Evolutionary conservation across 129 eudicot species (phyloP).

Genomic region (Escallonia rubra): DNA sequence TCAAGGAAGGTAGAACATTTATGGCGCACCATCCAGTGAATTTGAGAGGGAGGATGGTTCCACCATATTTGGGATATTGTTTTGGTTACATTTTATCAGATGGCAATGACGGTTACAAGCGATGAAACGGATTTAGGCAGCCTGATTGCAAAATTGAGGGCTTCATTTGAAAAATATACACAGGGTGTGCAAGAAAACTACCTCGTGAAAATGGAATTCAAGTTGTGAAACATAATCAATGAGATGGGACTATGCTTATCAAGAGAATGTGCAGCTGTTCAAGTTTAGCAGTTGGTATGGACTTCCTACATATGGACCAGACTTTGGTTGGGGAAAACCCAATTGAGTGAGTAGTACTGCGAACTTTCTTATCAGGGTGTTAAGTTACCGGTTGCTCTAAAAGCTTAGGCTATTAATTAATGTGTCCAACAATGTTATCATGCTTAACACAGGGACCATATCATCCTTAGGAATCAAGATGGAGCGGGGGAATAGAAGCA

Average conservation of each 20-base stretch:
- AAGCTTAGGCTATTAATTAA: no score
- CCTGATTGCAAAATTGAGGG: constrained; percentile 30
- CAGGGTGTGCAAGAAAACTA: constrained; percentile 14
- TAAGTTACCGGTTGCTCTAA: no score
- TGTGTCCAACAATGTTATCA: no score
- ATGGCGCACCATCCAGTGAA: constrained; percentile 22
- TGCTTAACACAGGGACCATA: no score
- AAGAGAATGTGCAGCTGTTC: constrained; percentile 24
- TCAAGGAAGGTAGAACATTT: neutral
- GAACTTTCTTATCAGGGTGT: no score
- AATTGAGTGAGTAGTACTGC: constrained; percentile 22
- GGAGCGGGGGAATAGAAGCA: no score
- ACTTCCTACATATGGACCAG: constrained; percentile 21
- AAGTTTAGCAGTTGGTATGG: constrained; percentile 42
- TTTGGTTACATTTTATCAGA: constrained; percentile 41
- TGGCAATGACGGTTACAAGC: constrained; percentile 20
- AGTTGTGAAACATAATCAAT: constrained; percentile 25
- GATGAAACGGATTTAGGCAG: constrained; percentile 9
- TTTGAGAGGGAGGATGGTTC: constrained; percentile 34
- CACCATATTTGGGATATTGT: constrained; percentile 29
- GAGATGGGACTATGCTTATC: constrained; percentile 17
- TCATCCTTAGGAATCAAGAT: no score
- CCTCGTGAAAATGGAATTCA: constrained; percentile 35
- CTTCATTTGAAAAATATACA: constrained; percentile 22
- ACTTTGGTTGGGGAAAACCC: constrained; percentile 3